These are phyloP conservation scores for Ocimum tenuiflorum DNA, from an alignment of 257 asterid species.

Conservation along the genomic window DNA sequence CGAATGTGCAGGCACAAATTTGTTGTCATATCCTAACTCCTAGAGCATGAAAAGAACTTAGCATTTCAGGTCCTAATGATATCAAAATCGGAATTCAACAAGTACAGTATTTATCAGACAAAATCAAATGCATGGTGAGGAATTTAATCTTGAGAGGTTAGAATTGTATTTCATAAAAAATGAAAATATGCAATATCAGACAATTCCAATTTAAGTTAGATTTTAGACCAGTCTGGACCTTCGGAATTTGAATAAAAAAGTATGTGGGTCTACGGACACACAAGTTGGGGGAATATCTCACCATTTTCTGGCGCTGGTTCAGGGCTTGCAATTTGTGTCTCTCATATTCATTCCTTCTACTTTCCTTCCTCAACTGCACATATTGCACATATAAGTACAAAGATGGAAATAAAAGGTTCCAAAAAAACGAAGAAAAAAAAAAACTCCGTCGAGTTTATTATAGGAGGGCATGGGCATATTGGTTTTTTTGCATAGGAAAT, in stretches of 20 bases:
- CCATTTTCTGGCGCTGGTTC: conserved; percentile 95
- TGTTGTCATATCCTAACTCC: not conserved
- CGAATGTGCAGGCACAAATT: not conserved
- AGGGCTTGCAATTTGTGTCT: conserved; percentile 83
- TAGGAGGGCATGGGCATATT: not conserved
- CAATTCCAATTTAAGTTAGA: not conserved
- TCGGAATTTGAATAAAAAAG: not conserved
- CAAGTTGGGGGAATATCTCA: conserved; percentile 24
- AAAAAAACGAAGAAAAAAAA: not conserved
- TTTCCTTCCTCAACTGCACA: conserved; percentile 76
- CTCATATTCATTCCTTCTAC: conserved; percentile 88
- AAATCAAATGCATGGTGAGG: not conserved
- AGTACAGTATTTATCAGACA: not conserved
- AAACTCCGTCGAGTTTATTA: not conserved
- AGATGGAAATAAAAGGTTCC: conserved; percentile 3
- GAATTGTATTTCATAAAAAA: not conserved
- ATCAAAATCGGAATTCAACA: not conserved
- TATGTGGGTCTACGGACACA: not conserved
- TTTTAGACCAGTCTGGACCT: not conserved
- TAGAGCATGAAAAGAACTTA: too few species aligned
- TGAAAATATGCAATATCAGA: not conserved
- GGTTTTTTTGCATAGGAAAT: not conserved
- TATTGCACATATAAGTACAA: conserved; percentile 6
- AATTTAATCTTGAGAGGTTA: not conserved
- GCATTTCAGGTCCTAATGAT: too few species aligned